A percentile compares a stretch with the other conserved stretches of the same genome.
Conservation (phyloP, 192 early-diverging fungal species). For the Podila horticola region DNA sequence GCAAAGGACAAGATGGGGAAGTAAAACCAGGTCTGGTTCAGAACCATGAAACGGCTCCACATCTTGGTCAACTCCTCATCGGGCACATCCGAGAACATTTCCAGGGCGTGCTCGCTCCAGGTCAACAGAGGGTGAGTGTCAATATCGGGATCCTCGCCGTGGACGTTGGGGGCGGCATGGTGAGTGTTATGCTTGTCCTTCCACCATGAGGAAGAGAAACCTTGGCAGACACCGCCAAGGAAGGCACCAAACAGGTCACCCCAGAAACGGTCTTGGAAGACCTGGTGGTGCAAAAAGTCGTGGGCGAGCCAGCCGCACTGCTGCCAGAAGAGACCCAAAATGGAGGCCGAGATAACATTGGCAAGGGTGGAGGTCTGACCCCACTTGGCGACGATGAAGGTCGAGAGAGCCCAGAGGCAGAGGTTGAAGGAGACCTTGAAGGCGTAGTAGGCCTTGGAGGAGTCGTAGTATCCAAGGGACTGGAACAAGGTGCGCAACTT, state of each 20-base stretch:
- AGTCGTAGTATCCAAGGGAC: constrained; percentile 67
- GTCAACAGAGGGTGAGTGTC: constrained; percentile 83
- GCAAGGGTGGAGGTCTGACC: constrained; percentile 62
- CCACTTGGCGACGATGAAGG: constrained; percentile 60
- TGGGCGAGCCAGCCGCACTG: constrained; percentile 89
- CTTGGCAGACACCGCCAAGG: constrained; percentile 79
- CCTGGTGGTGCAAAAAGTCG: constrained; percentile 85
- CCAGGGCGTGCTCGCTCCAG: constrained; percentile 73
- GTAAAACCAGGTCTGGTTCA: constrained; percentile 68
- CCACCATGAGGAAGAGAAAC: constrained; percentile 86
- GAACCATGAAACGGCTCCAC: constrained; percentile 72
- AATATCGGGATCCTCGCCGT: constrained; percentile 86
- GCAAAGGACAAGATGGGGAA: constrained; percentile 81
- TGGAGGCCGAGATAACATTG: constrained; percentile 64
- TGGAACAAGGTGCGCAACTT: constrained; percentile 64
- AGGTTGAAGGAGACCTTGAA: constrained; percentile 69
- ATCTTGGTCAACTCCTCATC: constrained; percentile 59
- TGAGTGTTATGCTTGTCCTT: constrained; percentile 93
- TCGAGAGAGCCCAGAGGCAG: constrained; percentile 56
- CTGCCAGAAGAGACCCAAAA: constrained; percentile 83
- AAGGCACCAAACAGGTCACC: constrained; percentile 75
- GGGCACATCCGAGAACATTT: constrained; percentile 59
- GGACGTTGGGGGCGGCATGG: constrained; percentile 83
- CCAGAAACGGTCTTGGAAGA: constrained; percentile 72
- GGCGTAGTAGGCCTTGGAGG: constrained; percentile 76